Evolutionary conservation across 2,329 filamentous ascomycete genomes (phyloP), one percentile per base, ranked within the genome.

Genomic region (Paecilomyces dactylethromorphus): DNA sequence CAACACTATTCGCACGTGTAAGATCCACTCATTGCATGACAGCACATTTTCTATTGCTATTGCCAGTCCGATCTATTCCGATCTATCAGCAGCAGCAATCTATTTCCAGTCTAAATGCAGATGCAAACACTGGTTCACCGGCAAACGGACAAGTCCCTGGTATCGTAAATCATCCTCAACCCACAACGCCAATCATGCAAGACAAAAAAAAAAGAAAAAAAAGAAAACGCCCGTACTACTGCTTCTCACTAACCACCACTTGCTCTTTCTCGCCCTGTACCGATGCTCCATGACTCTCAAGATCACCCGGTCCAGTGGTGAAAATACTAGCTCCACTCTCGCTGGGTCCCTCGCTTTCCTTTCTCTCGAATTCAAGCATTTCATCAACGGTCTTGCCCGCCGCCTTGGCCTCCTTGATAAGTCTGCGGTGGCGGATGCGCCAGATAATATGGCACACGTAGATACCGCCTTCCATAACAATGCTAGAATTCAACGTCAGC

Each of bases 391-490:
- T 82, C 67, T 78, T 80, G 1, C 81, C 82, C 3, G 76, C 69
- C 5, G 71, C 71, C 61, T 81, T 82, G 3, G 84, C 84, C 61
- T 79, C 77, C 58, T 73, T 77, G 13, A 83, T 79, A 39, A 85
- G 68, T 55, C 75, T 73, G 21, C 82, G 78, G 3, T 84, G 82
- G 22, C 83, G 81, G 62, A 81, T 71, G 2, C 83, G 72, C 85
- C 85, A 88, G 58, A 85, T 74, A 10, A 82, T 69, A 63, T 88
- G 85, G 12, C 81, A 85, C 24, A 72, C 54, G 65, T 87, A 85
- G 58, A 88, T 86, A 11, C 84, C 85, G 6, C 79, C 70, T 67
- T 88, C 86, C 12, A 88, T 76, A 2, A 81, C 51, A 58, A 84
- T 77, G 60, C 84, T 85, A 59, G 3, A 45, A 18, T 52, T 11